Evolutionary conservation across 2,329 filamentous ascomycete genomes (phyloP), one percentile per base, ranked within the genome.

Genomic region (Trichophyton rubrum): DNA sequence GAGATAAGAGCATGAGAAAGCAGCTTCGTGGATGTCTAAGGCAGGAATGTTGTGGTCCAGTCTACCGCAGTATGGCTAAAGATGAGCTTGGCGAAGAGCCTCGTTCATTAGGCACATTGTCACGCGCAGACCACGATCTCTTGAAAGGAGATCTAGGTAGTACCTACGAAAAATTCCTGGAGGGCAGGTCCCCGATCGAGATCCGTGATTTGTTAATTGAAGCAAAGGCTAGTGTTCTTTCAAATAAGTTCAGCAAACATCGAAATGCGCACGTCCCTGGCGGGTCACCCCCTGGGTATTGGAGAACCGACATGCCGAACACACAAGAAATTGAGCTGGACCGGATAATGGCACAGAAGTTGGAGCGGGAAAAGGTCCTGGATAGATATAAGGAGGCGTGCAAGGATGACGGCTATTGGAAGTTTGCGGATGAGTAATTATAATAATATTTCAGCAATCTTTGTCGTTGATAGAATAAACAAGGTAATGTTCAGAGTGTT

Each of bases 231-330:
- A 82, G 84, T 68, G 79, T 85, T 56, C 76, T 95, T 64, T 87
- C 91, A 1, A 85, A 91, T 68, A 81, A 82, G 63, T 84, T 83
- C 70, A 90, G 90, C 4, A 89, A 81, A 69, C 91, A 96, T 73
- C 81, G 87, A 60, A 82, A 92, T 66, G 80, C 84, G 30, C 90
- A 87, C 72, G 82, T 85, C 62, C 82, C 90, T 58, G 80, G 82
- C 64, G 79, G 77, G 51, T 89, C 87, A 8, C 91, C 93, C 11
- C 89, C 90, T 1, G 91, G 90, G 0, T 97, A 89, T 70, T 99
- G 93, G 93, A 81, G 89, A 59, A 82, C 87, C 1, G 92, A 95
- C 66, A 95, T 99, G 70, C 91, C 92, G 1, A 84, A 78, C 27
- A 96, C 93, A 1, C 93, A 97, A 71, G 89, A 96, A 72, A 74